phyloP scores from a whole-genome alignment of 176 grass and related monocot genomes.

The Raddia guianensis region DNA sequence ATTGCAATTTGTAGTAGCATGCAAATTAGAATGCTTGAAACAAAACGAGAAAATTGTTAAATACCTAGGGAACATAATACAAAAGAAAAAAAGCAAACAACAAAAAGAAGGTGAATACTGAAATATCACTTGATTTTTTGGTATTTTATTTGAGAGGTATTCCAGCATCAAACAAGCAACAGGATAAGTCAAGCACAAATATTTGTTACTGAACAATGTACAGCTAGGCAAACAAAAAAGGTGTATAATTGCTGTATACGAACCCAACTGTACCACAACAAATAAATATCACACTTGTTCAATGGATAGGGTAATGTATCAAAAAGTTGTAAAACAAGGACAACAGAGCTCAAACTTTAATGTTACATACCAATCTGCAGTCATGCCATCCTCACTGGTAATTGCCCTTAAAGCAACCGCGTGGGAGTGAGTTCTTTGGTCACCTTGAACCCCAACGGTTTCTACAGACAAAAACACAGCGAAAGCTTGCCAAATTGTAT shows the following conservation, averaged over 20 bases:
- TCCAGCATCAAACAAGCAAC: no score
- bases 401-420: constrained; percentile 78
- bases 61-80: no score
- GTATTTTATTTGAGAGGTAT: no score
- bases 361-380: constrained; percentile 77
- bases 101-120: no score
- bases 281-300: neutral
- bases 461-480: constrained; percentile 80
- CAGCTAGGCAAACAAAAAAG: neutral
- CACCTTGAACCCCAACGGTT: constrained; percentile 85
- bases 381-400: constrained; percentile 96
- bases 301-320: neutral
- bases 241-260: neutral
- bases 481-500: constrained; percentile 91
- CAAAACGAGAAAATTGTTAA: no score
- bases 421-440: constrained; percentile 83
- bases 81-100: no score
- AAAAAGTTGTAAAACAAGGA: constrained; percentile 18
- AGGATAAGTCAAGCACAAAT: neutral
- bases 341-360: neutral
- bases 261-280: neutral
- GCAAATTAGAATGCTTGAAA: no score
- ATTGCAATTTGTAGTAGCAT: no score
- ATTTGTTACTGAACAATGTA: neutral
- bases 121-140: no score